Base-by-base conservation (phyloP, 164 flowering plant genomes). In the Platanus orientalis region DNA sequence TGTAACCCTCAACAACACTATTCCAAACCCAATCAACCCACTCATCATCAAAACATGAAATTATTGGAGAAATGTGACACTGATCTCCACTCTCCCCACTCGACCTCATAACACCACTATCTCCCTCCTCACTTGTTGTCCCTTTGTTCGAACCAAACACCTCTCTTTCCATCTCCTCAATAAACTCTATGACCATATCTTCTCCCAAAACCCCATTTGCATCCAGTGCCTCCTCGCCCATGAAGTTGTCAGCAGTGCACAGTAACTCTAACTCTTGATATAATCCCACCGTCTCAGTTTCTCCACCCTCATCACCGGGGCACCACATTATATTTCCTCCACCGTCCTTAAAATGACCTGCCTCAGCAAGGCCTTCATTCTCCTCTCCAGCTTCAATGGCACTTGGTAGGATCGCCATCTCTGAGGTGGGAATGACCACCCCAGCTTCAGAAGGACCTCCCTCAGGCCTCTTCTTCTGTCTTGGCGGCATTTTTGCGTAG, bases 251-350 rank as follows among this genome's bases (percentile, higher is more conserved):
- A 26, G 52, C 44, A 57, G 70, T 59, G 25, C 65, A n/a, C 64
- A 55, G 57, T 29, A 72, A 53, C 47, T 57, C 72, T 25, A 71
- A 64, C 54, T 64, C 73, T 34, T 67, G 69, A 51, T 59, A 53
- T 42, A 69, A 75, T 55, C 73, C 76, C 62, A 66, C 40, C 14
- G 26, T 49, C 44, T 45, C 77, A 24, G 54, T 45, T 51, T 60
- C 73, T n/a, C 32, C 52, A 21, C 63, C 64, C 44, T 9, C 5
- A 9, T 59, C 57, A 21, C 24, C 48, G 20, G 60, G 17, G 7
- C 44, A 39, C 19, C 53, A 39, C 34, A 24, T 23, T 19, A 21
- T n/a, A 42, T 40, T 25, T 19, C 27, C 45, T 14, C 14, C 24
- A 50, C 55, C 12, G 10, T 32, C 57, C n/a, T n/a, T n/a, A n/a